phyloP scores from a whole-genome alignment of 2,329 filamentous ascomycete genomes.

The Neurospora crassa region DNA sequence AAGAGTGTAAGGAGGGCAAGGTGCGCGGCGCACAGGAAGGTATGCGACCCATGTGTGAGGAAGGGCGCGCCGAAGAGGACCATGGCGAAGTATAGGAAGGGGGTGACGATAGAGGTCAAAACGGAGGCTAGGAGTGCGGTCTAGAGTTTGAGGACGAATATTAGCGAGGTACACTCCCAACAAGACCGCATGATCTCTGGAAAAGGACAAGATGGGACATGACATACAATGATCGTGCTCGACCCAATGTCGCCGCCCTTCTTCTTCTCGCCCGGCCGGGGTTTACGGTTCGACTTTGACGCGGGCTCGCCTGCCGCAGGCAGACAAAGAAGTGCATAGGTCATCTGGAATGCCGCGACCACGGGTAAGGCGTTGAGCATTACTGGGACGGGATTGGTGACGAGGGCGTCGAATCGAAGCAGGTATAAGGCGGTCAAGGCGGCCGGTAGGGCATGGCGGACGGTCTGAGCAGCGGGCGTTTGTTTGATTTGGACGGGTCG shows the following conservation, averaged over 20 bases:
- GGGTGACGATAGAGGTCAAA: constrained; percentile 62
- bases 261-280: constrained; percentile 44
- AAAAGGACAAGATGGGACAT: not conserved
- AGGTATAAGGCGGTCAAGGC: constrained; percentile 20
- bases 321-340: constrained; percentile 53
- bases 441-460: constrained; percentile 22
- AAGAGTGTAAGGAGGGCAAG: constrained; percentile 69
- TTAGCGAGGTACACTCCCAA: not conserved
- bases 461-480: constrained; percentile 19
- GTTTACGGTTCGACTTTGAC: constrained; percentile 36
- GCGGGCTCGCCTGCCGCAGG: constrained; percentile 45
- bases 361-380: constrained; percentile 23
- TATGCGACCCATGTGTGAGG: constrained; percentile 70
- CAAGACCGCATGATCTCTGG: not conserved
- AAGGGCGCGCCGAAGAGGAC: constrained; percentile 89
- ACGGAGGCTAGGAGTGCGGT: constrained; percentile 36
- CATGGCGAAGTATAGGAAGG: constrained; percentile 52
- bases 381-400: constrained; percentile 21
- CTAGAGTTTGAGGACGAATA: constrained; percentile 20
- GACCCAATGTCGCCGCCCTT: constrained; percentile 32
- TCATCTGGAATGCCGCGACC: constrained; percentile 22
- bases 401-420: constrained; percentile 21
- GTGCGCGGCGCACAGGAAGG: constrained; percentile 70
- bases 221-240: constrained; percentile 37
- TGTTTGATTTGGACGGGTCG: constrained; percentile 17